Conservation (phyloP, 1,284 basidiomycete genomes). For the Waitea zeae region DNA sequence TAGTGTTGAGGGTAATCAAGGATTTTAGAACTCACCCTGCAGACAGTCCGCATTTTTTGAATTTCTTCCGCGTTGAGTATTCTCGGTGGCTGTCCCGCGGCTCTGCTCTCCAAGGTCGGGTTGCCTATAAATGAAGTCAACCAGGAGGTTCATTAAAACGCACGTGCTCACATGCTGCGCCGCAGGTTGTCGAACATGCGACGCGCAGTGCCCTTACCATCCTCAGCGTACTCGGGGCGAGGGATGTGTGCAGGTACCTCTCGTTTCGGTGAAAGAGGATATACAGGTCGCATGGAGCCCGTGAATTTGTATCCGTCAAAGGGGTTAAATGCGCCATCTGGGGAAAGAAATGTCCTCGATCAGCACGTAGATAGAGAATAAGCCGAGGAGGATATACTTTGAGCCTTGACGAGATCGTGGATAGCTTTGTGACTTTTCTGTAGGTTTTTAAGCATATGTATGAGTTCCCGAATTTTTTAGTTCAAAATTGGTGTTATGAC, state of each 20-base stretch:
- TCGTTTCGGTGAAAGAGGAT: conserved; percentile 59
- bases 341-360: background rate
- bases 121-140: conserved; percentile 23
- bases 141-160: conserved; percentile 8
- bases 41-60: conserved; percentile 64
- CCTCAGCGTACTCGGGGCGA: conserved; percentile 62
- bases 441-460: background rate
- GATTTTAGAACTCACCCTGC: conserved; percentile 33
- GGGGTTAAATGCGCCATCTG: conserved; percentile 61
- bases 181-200: conserved; percentile 11
- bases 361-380: background rate
- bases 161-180: conserved; percentile 12
- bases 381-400: background rate
- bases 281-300: conserved; percentile 55
- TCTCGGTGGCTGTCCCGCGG: conserved; percentile 41
- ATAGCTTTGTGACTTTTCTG: conserved; percentile 70
- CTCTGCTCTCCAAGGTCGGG: conserved; percentile 41
- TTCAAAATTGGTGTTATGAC: conserved; percentile 5
- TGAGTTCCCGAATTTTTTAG: background rate
- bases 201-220: conserved; percentile 30
- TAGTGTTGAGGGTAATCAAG: background rate
- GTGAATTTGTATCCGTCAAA: conserved; percentile 53
- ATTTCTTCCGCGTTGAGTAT: conserved; percentile 52
- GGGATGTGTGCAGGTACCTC: conserved; percentile 56
- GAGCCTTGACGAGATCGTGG: conserved; percentile 36